Percentiles rank a stretch among this genome's conserved stretches.
These are phyloP conservation scores for Carallia brachiata DNA, from an alignment of 345 rosid species.

Conservation along the genomic window DNA sequence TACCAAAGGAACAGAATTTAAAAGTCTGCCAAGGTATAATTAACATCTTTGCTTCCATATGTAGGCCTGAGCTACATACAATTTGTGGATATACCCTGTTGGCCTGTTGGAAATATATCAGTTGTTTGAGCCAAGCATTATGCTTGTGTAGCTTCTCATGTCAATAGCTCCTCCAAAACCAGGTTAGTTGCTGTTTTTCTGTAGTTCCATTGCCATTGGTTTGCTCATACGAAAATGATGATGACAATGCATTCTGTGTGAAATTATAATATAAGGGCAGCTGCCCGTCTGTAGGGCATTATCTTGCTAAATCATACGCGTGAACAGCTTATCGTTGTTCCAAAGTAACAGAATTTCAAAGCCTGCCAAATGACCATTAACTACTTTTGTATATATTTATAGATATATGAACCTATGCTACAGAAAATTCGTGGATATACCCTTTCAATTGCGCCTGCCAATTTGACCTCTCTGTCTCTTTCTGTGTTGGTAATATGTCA, in stretches of 20 bases:
- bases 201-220: slow-evolving; percentile 1
- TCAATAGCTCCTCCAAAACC: slow-evolving; percentile 35
- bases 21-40: no score
- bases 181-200: slow-evolving; percentile 27
- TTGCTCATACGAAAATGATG: background rate
- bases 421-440: background rate
- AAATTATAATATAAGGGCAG: slow-evolving; percentile 37
- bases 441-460: background rate
- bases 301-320: background rate
- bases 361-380: background rate
- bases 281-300: slow-evolving; percentile 12
- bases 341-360: background rate
- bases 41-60: background rate
- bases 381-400: no score
- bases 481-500: slow-evolving; percentile 40
- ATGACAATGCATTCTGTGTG: background rate
- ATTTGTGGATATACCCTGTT: background rate
- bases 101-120: slow-evolving; percentile 36
- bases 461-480: background rate
- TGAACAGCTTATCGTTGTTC: background rate
- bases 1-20: no score
- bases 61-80: background rate
- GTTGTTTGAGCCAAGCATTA: slow-evolving; percentile 34
- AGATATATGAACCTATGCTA: background rate
- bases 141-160: slow-evolving; percentile 39